Evolutionary conservation across 202 grass and related monocot genomes (phyloP).

Genomic region (Zoysia matrella): DNA sequence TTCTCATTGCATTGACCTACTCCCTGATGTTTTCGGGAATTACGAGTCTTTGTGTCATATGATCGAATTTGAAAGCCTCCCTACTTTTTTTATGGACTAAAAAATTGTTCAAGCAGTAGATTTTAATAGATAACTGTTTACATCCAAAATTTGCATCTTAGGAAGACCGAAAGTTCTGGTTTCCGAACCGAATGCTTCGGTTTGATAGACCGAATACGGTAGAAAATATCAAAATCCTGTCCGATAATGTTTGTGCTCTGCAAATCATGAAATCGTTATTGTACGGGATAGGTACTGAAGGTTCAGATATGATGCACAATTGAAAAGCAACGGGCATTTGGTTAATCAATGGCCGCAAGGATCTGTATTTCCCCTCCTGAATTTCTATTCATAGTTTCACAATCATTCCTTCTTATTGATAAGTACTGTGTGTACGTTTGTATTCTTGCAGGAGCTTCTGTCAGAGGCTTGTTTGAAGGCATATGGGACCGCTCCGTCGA

Average conservation of each 20-base stretch:
- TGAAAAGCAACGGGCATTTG: neutral
- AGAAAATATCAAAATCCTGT: no score
- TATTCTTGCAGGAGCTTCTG: slow-evolving; percentile 71
- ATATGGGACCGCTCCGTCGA: slow-evolving; percentile 84
- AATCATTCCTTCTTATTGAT: neutral
- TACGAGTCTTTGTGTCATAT: no score
- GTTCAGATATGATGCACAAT: slow-evolving; percentile 1
- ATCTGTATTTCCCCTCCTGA: neutral
- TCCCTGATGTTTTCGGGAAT: no score
- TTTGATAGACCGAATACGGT: no score
- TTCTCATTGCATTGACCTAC: no score
- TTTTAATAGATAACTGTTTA: no score
- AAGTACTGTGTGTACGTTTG: neutral
- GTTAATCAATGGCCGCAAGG: neutral
- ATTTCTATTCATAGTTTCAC: neutral
- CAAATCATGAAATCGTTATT: neutral
- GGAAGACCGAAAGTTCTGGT: no score
- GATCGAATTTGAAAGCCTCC: no score
- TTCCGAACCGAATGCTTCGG: no score
- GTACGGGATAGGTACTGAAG: neutral
- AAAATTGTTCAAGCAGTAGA: no score
- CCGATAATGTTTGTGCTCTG: neutral
- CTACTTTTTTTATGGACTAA: no score
- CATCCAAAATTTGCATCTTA: no score
- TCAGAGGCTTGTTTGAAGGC: slow-evolving; percentile 85